Base-by-base conservation (phyloP, 129 eudicot genomes). In the Deinandra increscens region DNA sequence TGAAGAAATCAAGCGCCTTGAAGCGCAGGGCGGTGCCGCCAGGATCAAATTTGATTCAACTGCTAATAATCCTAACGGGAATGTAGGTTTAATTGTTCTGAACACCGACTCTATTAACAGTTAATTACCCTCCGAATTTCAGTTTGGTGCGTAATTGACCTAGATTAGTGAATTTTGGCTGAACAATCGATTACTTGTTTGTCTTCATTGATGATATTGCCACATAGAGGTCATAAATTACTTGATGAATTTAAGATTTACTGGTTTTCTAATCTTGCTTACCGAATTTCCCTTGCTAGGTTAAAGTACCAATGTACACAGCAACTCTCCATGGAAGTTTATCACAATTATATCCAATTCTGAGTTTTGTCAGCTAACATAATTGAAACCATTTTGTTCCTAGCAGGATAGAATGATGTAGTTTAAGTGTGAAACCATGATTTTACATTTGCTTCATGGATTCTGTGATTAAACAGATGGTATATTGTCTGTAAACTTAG, bases 1-100 rank as follows among this genome's bases (percentile, higher is more conserved):
- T 12, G 96, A 92, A n/a, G 96, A 92, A 86, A 92, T 92, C 87
- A 92, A 81, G 88, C 87, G 91, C 23, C 83, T 79, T 3, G 98
- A 92, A 80, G 77, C 85, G 42, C 78, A 79, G 17, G 95, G 96
- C 15, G 83, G 82, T 37, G 59, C 71, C 19, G 89, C 96, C 43
- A 75, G 83, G 81, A 88, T 92, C 60, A 92, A 84, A 71, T 93
- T 93, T 48, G 95, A 89, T 72, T 73, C 83, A 19, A 80, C 79
- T 79, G 84, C 87, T 45, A 89, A 84, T 45, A 86, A 87, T 80
- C 37, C 83, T 37, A 59, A 75, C 2, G 97, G 84, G 54, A 93
- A 93, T 78, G 99, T 93, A 74, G 78, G 97, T 78, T 60, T 46
- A 42, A 9, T 66, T 36, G 5, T 36, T 71, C 56, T 31, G 33